phyloP scores from a whole-genome alignment of 441 rosid species.

The Manihot esculenta region DNA sequence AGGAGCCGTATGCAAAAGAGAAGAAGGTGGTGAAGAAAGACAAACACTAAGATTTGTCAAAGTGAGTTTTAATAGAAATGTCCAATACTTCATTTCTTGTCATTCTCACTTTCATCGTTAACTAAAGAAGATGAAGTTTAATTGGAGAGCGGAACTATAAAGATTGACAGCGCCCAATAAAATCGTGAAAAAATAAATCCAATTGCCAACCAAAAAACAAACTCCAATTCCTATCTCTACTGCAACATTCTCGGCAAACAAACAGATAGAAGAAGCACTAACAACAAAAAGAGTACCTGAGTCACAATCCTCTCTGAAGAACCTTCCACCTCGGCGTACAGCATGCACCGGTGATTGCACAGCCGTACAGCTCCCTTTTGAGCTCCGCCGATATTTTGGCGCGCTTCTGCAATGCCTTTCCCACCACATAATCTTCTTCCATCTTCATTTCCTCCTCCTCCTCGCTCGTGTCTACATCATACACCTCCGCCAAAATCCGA shows the following conservation, averaged over 20 bases:
- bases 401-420: constrained; percentile 81
- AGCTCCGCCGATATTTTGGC: constrained; percentile 75
- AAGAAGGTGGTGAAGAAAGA: neutral
- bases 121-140: neutral
- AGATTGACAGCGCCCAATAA: neutral
- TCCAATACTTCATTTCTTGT: neutral
- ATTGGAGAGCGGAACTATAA: neutral
- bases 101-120: neutral
- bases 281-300: constrained; percentile 52
- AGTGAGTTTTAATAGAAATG: neutral
- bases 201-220: neutral
- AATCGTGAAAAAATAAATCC: neutral
- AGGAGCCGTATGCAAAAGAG: neutral
- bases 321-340: constrained; percentile 81
- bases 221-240: neutral
- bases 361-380: constrained; percentile 73
- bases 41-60: neutral
- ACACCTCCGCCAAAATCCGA: constrained; percentile 48
- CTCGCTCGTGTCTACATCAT: constrained; percentile 51
- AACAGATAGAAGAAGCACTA: too few relatives aligned
- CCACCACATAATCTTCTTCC: constrained; percentile 65
- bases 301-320: constrained; percentile 81
- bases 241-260: too few relatives aligned
- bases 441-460: constrained; percentile 17
- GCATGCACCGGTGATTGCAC: constrained; percentile 56